A percentile compares a stretch with the other conserved stretches of the same genome.
Evolutionary conservation across 2,329 filamentous ascomycete species (phyloP).

Genomic region (Grosmannia huntii): DNA sequence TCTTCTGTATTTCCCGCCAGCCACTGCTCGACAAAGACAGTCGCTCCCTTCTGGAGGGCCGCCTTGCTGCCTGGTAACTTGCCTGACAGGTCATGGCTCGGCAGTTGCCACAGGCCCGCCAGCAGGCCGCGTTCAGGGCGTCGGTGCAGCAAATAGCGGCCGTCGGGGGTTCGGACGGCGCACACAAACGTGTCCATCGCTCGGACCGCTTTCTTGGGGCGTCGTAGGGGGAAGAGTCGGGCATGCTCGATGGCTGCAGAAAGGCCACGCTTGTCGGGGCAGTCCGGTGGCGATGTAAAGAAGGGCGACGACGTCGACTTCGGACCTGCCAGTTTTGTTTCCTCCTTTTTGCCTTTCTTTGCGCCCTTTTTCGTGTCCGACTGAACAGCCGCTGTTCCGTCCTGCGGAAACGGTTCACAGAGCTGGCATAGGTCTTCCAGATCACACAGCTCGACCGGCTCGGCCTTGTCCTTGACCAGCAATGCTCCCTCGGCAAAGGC

Average conservation of each 20-base stretch:
- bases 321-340: background rate
- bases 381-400: background rate
- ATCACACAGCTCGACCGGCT: slow-evolving; percentile 18
- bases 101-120: slow-evolving; percentile 44
- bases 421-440: slow-evolving; percentile 38
- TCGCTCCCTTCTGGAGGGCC: slow-evolving; percentile 1
- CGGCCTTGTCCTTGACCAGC: slow-evolving; percentile 15
- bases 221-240: slow-evolving; percentile 36
- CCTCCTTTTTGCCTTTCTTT: background rate
- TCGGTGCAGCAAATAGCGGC: slow-evolving; percentile 33
- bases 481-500: slow-evolving; percentile 34
- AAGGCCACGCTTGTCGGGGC: background rate
- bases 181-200: slow-evolving; percentile 41
- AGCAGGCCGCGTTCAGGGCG: slow-evolving; percentile 41
- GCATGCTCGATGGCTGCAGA: slow-evolving; percentile 30
- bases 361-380: slow-evolving; percentile 7
- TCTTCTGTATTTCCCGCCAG: background rate
- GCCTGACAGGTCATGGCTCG: slow-evolving; percentile 22
- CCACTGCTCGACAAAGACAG: background rate
- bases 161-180: slow-evolving; percentile 31
- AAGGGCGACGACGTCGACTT: background rate
- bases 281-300: slow-evolving; percentile 9
- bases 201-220: slow-evolving; percentile 37
- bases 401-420: slow-evolving; percentile 30
- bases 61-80: background rate